Conservation (phyloP, 208 protist genomes). For the Phytomonas francai region DNA sequence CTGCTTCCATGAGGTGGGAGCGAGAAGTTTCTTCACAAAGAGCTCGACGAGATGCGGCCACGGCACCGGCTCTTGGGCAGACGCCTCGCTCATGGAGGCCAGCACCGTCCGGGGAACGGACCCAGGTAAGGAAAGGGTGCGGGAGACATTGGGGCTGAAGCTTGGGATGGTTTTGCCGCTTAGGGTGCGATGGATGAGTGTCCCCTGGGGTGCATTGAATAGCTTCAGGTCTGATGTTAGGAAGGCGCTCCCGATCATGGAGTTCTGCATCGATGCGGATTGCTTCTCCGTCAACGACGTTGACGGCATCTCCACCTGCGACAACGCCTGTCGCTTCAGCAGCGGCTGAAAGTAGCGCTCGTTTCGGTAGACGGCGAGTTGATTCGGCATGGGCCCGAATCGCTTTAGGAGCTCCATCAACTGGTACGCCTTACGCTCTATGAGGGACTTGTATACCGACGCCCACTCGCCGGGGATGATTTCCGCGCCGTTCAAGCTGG, state of each 20-base stretch:
- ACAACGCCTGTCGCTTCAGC: constrained; percentile 13
- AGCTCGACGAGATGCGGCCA: constrained; percentile 11
- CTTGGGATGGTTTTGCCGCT: neutral
- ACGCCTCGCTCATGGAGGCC: constrained; percentile 1
- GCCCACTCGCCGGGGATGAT: neutral
- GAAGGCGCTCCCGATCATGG: constrained; percentile 10
- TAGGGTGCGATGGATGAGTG: neutral
- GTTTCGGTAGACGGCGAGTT: constrained; percentile 29
- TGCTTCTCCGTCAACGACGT: constrained; percentile 1
- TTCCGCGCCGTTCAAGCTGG: constrained; percentile 12
- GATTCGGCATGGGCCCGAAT: constrained; percentile 27
- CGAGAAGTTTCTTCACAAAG: constrained; percentile 24
- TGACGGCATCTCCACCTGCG: constrained; percentile 6
- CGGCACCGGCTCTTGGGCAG: too few species aligned
- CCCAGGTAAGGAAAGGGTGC: neutral
- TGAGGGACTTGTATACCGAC: neutral
- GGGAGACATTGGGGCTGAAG: neutral
- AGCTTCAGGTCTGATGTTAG: constrained; percentile 8
- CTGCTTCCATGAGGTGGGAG: constrained; percentile 5
- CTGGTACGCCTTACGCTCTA: neutral
- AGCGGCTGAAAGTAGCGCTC: constrained; percentile 31
- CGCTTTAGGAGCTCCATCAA: constrained; percentile 17
- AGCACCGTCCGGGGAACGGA: neutral
- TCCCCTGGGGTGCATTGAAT: neutral
- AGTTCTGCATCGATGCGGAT: neutral